Percentiles rank a stretch among this genome's conserved stretches.
These are phyloP conservation scores for Rhizomucor miehei DNA, from an alignment of 371 early-diverging fungal genomes.

Conservation along the genomic window DNA sequence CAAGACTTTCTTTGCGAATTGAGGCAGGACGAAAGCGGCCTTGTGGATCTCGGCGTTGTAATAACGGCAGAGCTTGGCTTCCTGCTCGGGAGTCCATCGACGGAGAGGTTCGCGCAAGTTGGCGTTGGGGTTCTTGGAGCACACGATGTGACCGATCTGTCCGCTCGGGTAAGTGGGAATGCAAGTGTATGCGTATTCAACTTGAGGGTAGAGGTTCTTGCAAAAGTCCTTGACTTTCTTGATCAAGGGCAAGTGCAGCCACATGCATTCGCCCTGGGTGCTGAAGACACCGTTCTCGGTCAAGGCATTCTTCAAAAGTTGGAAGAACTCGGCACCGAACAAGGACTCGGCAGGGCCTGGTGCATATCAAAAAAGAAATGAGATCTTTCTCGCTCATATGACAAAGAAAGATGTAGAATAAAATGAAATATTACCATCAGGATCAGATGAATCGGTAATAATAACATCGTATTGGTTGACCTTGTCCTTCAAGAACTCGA, in stretches of 20 bases:
- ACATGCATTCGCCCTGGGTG: constrained; percentile 98
- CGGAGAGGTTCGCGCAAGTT: constrained; percentile 80
- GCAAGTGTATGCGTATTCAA: constrained; percentile 89
- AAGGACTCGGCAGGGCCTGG: constrained; percentile 91
- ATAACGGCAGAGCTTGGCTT: constrained; percentile 80
- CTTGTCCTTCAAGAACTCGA: constrained; percentile 88
- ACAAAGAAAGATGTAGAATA: too few species aligned
- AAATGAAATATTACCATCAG: constrained; percentile 65
- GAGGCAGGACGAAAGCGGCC: constrained; percentile 90
- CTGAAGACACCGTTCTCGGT: constrained; percentile 88
- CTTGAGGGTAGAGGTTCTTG: constrained; percentile 80
- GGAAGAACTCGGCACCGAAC: constrained; percentile 87
- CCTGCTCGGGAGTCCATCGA: constrained; percentile 73
- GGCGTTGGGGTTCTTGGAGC: constrained; percentile 74
- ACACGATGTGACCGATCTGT: constrained; percentile 93
- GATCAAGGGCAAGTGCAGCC: constrained; percentile 93
- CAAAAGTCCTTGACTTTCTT: constrained; percentile 78
- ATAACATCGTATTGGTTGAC: constrained; percentile 89
- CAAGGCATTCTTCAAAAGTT: constrained; percentile 87
- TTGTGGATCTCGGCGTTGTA: constrained; percentile 93
- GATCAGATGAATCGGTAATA: constrained; percentile 98
- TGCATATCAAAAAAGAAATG: too few species aligned
- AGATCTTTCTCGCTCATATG: neutral
- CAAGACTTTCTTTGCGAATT: constrained; percentile 65
- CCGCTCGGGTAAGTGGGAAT: constrained; percentile 98